Conservation (phyloP, 352 stramenopile species). For the Sclerospora graminicola region DNA sequence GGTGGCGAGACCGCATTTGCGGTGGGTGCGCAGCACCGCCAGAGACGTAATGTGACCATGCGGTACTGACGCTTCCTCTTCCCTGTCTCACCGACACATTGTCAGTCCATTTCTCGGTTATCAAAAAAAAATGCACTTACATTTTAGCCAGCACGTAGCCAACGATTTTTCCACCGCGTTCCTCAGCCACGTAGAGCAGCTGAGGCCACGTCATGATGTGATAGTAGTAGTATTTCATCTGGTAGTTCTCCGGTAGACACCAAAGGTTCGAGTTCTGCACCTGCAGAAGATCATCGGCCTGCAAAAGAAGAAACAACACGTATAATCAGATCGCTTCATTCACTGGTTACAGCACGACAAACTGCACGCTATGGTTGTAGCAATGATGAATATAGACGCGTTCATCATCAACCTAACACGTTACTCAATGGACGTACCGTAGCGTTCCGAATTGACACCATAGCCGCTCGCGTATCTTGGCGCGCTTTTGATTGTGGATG, state of each 20-base stretch:
- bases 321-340: too few species aligned
- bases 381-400: neutral
- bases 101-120: neutral
- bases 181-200: constrained; percentile 97
- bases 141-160: constrained; percentile 99
- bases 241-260: constrained; percentile 99
- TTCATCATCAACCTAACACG: neutral
- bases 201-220: constrained; percentile 99
- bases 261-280: constrained; percentile 99
- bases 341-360: too few species aligned
- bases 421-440: constrained; percentile 35
- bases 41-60: constrained; percentile 99
- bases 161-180: constrained; percentile 96
- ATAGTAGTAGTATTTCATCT: constrained; percentile 99
- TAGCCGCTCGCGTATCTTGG: constrained; percentile 24
- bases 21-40: constrained; percentile 93
- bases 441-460: constrained; percentile 94
- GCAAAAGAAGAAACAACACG: too few species aligned
- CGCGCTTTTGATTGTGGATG: constrained; percentile 21
- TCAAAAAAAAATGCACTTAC: constrained; percentile 42
- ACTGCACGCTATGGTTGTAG: too few species aligned
- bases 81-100: constrained; percentile 19
- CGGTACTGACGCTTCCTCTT: constrained; percentile 78
- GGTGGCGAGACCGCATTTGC: constrained; percentile 95
- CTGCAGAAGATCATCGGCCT: constrained; percentile 93